Percentiles rank a stretch among this genome's conserved stretches.
Evolutionary conservation across 208 protist species (phyloP).

Genomic region (Wallacemonas sp.): DNA sequence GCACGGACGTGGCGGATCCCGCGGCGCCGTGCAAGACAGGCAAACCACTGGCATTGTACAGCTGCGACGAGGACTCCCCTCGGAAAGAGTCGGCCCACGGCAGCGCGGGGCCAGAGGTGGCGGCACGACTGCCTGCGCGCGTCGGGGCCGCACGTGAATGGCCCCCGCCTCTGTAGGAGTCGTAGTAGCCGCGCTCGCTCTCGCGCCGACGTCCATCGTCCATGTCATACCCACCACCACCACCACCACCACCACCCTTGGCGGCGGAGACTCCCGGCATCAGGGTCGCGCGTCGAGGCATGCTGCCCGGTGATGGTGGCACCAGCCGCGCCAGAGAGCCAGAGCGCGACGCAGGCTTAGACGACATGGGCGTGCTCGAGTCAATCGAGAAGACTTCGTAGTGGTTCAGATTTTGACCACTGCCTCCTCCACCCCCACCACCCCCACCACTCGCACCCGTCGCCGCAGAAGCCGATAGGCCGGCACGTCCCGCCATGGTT

Average conservation of each 20-base stretch:
- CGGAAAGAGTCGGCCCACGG: too few relatives aligned
- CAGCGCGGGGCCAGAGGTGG: too few relatives aligned
- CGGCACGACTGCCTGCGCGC: too few relatives aligned
- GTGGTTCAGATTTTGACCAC: not conserved
- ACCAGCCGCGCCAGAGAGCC: not conserved
- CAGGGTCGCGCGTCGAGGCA: not conserved
- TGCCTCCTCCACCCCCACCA: too few relatives aligned
- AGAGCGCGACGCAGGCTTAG: conserved; percentile 3
- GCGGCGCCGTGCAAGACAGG: not conserved
- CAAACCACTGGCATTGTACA: not conserved
- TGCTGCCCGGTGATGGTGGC: not conserved
- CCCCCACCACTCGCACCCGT: too few relatives aligned
- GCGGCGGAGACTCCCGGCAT: too few relatives aligned
- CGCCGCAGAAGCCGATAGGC: too few relatives aligned
- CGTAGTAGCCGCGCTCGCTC: not conserved
- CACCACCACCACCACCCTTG: too few relatives aligned
- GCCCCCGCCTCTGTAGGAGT: not conserved
- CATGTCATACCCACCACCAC: not conserved
- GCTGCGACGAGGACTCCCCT: too few relatives aligned
- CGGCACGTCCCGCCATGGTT: not conserved
- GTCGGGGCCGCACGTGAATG: too few relatives aligned
- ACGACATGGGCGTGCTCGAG: conserved; percentile 4
- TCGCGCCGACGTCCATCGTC: not conserved
- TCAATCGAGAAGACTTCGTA: conserved; percentile 16
- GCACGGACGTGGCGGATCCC: not conserved